Conservation (phyloP, 1,139 yeast species). For the Yamadazyma oceani region DNA sequence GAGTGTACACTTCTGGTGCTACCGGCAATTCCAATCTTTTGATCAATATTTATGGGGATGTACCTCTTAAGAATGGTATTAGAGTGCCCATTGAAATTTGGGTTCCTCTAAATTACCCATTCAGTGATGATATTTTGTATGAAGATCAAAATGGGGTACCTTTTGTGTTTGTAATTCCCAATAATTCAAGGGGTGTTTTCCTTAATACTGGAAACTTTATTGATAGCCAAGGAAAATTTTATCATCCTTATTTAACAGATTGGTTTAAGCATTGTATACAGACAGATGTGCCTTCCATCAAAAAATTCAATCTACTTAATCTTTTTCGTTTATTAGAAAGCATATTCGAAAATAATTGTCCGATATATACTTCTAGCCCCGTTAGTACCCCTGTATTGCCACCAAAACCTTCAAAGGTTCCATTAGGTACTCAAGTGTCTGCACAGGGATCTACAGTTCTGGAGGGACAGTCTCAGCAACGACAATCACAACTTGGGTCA, state of each 20-base stretch:
- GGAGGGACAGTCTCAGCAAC: not conserved
- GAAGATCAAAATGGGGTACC: conserved; percentile 50
- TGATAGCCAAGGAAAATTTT: conserved; percentile 73
- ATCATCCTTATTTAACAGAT: conserved; percentile 62
- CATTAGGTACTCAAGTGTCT: not conserved
- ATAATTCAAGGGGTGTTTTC: conserved; percentile 34
- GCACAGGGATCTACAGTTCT: too few species aligned
- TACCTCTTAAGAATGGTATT: conserved; percentile 20
- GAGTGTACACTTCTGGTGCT: conserved; percentile 57
- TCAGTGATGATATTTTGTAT: conserved; percentile 13
- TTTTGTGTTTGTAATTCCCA: conserved; percentile 56
- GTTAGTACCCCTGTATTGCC: conserved; percentile 7
- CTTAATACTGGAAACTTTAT: conserved; percentile 64
- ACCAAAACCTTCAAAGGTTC: conserved; percentile 6
- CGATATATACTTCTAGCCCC: conserved; percentile 18
- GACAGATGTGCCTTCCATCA: conserved; percentile 9
- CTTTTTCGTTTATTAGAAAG: conserved; percentile 38
- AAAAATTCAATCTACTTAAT: conserved; percentile 35
- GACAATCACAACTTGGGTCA: conserved; percentile 8
- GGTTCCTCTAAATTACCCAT: conserved; percentile 75
- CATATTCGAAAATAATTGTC: conserved; percentile 41
- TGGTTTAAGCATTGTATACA: conserved; percentile 47
- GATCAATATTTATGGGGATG: conserved; percentile 62
- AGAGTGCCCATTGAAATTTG: conserved; percentile 69
- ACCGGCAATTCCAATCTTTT: conserved; percentile 61